Conservation (phyloP, 2,329 filamentous ascomycete species). For the Xylariaceae sp. region DNA sequence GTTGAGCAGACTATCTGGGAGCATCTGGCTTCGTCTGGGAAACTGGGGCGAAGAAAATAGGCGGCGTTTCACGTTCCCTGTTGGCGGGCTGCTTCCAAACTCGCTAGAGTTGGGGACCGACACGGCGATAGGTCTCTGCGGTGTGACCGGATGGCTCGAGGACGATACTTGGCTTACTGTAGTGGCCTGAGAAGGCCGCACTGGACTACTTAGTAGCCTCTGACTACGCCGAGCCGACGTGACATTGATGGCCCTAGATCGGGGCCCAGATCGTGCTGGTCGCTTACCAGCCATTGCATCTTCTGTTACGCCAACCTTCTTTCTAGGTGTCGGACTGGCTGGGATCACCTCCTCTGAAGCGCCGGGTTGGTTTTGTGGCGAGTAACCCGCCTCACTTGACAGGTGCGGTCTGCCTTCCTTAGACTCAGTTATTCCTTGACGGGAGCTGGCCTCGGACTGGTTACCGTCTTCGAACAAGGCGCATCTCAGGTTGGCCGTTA, state of each 20-base stretch:
- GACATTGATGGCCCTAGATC: slow-evolving; percentile 12
- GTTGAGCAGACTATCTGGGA: slow-evolving; percentile 44
- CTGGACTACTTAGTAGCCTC: slow-evolving; percentile 9
- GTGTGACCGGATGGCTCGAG: slow-evolving; percentile 30
- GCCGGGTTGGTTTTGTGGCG: slow-evolving; percentile 32
- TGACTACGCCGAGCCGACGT: slow-evolving; percentile 18
- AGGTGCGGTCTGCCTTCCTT: slow-evolving; percentile 51
- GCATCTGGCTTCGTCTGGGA: slow-evolving; percentile 47
- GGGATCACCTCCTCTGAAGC: slow-evolving; percentile 29
- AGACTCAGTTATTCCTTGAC: slow-evolving; percentile 37
- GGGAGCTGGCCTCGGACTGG: slow-evolving; percentile 15
- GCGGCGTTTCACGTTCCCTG: slow-evolving; percentile 6
- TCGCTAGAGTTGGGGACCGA: slow-evolving; percentile 21
- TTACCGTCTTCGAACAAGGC: slow-evolving; percentile 40
- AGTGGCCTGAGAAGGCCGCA: slow-evolving; percentile 41
- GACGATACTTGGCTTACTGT: slow-evolving; percentile 36
- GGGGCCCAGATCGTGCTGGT: slow-evolving; percentile 19
- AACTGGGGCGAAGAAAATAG: slow-evolving; percentile 41
- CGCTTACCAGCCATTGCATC: too few species aligned
- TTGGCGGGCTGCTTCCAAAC: slow-evolving; percentile 20
- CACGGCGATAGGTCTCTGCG: slow-evolving; percentile 27
- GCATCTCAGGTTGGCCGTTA: slow-evolving; percentile 53
- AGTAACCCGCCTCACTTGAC: slow-evolving; percentile 40
- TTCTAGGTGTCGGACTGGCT: slow-evolving; percentile 30
- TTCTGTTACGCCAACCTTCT: background rate